Conservation (phyloP, 805 yeast genomes). For the Metschnikowia henanensis region DNA sequence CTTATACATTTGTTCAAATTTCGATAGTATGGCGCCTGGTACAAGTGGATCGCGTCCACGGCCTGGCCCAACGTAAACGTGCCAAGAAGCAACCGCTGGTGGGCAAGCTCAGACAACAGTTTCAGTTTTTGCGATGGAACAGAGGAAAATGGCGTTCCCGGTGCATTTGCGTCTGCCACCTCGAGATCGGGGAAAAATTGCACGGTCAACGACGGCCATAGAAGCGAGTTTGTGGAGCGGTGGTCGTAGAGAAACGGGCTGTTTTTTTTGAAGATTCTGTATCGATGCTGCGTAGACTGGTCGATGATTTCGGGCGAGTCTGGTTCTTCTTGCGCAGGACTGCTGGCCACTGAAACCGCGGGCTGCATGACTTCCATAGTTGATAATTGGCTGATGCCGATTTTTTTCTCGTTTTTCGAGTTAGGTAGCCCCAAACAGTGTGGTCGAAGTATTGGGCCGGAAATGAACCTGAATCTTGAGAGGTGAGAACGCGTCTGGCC, state of each 20-base stretch:
- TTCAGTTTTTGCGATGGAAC: not conserved
- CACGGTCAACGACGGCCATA: conserved; percentile 64
- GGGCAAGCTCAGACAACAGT: conserved; percentile 10
- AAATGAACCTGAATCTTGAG: too few relatives aligned
- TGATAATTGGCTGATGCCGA: too few relatives aligned
- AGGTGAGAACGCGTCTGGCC: too few relatives aligned
- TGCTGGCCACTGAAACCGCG: not conserved
- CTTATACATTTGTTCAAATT: conserved; percentile 36
- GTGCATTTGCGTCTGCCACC: conserved; percentile 1
- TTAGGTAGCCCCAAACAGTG: too few relatives aligned
- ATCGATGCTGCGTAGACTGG: conserved; percentile 36
- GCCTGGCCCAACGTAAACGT: conserved; percentile 23
- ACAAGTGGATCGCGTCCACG: conserved; percentile 23
- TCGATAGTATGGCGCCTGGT: conserved; percentile 33
- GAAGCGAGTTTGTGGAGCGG: conserved; percentile 50
- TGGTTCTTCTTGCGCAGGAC: not conserved
- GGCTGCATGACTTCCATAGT: conserved; percentile 1
- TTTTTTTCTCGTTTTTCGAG: too few relatives aligned
- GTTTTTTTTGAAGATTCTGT: conserved; percentile 63
- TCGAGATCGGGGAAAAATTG: conserved; percentile 62
- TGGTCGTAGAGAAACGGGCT: conserved; percentile 55
- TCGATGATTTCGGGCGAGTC: conserved; percentile 23
- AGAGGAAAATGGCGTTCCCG: not conserved
- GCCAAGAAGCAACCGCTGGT: conserved; percentile 19
- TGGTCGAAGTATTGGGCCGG: too few relatives aligned